phyloP scores from a whole-genome alignment of 2,329 filamentous ascomycete species.

The Dactylonectria estremocensis region DNA sequence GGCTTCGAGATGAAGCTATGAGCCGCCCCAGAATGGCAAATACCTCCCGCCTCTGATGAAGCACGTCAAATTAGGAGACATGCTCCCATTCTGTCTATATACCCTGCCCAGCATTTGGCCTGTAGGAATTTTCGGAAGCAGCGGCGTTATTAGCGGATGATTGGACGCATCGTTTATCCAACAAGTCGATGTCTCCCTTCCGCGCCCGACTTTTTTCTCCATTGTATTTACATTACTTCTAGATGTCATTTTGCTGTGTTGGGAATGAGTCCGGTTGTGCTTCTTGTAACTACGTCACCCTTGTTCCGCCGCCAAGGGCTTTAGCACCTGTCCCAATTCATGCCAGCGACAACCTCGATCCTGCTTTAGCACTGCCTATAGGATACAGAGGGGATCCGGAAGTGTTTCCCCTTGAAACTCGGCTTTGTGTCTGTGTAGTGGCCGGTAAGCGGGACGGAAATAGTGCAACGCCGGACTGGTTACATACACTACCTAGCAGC shows the following conservation, averaged over 20 bases:
- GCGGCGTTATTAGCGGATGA: slow-evolving; percentile 1
- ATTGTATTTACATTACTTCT: slow-evolving; percentile 27
- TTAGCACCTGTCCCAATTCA: not conserved
- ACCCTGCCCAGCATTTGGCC: not conserved
- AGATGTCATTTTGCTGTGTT: slow-evolving; percentile 13
- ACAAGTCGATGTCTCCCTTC: slow-evolving; percentile 4
- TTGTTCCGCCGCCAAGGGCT: not conserved
- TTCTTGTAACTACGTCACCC: slow-evolving; percentile 6
- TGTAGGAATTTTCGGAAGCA: not conserved
- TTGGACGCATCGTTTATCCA: not conserved
- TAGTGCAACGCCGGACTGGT: too few species aligned
- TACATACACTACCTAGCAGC: too few species aligned
- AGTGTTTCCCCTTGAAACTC: too few species aligned
- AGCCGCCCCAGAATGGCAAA: not conserved
- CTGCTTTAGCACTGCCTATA: too few species aligned
- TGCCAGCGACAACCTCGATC: not conserved
- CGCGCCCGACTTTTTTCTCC: slow-evolving; percentile 15
- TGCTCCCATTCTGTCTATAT: not conserved
- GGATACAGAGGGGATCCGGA: too few species aligned
- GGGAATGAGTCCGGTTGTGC: slow-evolving; percentile 18
- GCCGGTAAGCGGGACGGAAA: too few species aligned
- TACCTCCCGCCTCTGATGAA: not conserved
- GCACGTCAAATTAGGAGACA: not conserved
- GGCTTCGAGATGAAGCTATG: not conserved
- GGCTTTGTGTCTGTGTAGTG: too few species aligned